Percentiles rank a stretch among this genome's conserved stretches.
Evolutionary conservation across 1,139 yeast species (phyloP).

Genomic region (Arxiozyma slooffiae): DNA sequence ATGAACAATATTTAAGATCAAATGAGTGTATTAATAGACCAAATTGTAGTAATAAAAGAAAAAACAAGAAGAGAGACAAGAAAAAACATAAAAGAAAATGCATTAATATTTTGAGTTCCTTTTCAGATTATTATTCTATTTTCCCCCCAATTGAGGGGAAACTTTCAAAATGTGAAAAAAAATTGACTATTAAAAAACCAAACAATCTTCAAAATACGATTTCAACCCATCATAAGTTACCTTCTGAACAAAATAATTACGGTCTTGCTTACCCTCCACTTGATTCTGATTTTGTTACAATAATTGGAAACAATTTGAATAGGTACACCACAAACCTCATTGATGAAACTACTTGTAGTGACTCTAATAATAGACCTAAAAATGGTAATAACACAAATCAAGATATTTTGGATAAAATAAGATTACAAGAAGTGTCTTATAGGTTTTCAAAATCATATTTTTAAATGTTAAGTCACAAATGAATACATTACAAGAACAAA

Average conservation of each 20-base stretch:
- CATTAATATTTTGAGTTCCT: neutral
- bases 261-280: neutral
- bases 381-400: slow-evolving; percentile 11
- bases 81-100: too few species aligned
- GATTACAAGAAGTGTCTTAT: slow-evolving; percentile 29
- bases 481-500: too few species aligned
- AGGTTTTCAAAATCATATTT: slow-evolving; percentile 27
- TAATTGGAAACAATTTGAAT: slow-evolving; percentile 6
- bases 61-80: neutral
- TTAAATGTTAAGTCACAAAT: too few species aligned
- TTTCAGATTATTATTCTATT: neutral
- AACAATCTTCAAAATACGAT: too few species aligned
- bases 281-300: slow-evolving; percentile 1
- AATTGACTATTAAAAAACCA: too few species aligned
- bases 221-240: too few species aligned
- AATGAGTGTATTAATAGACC: neutral
- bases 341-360: neutral
- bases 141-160: too few species aligned
- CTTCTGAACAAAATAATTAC: too few species aligned
- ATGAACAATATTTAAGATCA: slow-evolving; percentile 1
- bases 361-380: neutral
- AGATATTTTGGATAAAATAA: slow-evolving; percentile 26
- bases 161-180: neutral
- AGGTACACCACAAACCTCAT: slow-evolving; percentile 10
- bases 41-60: neutral